Evolutionary conservation across 768 basidiomycete species (phyloP).

Genomic region (Lyophyllum decastes): DNA sequence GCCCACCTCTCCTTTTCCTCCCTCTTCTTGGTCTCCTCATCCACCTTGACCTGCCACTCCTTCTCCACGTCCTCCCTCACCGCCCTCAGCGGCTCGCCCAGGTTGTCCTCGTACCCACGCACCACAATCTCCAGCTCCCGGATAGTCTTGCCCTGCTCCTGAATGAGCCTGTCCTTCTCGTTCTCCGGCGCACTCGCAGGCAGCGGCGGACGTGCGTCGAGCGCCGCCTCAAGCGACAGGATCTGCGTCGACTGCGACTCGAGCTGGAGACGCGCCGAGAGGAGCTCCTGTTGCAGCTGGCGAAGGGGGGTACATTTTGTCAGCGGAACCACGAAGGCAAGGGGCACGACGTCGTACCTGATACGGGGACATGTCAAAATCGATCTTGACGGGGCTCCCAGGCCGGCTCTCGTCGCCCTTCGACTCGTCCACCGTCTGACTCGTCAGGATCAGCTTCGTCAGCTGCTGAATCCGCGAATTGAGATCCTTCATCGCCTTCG

Average conservation of each 20-base stretch:
- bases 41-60: slow-evolving; percentile 66
- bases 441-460: slow-evolving; percentile 84
- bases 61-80: slow-evolving; percentile 75
- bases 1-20: slow-evolving; percentile 78
- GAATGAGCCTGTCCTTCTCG: slow-evolving; percentile 74
- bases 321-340: background rate
- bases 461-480: slow-evolving; percentile 80
- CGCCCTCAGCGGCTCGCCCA: slow-evolving; percentile 64
- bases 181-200: slow-evolving; percentile 68
- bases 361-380: slow-evolving; percentile 88
- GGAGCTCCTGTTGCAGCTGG: slow-evolving; percentile 91
- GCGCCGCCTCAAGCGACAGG: slow-evolving; percentile 76
- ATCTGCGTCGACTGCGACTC: slow-evolving; percentile 85
- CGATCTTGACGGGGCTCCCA: slow-evolving; percentile 82
- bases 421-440: slow-evolving; percentile 74
- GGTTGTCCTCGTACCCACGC: slow-evolving; percentile 71
- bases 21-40: slow-evolving; percentile 55
- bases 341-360: slow-evolving; percentile 49
- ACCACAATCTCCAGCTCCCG: slow-evolving; percentile 76
- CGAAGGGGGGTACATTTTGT: background rate
- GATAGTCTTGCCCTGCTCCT: slow-evolving; percentile 74
- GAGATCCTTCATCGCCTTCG: slow-evolving; percentile 81
- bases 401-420: slow-evolving; percentile 75
- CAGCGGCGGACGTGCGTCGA: slow-evolving; percentile 69
- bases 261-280: slow-evolving; percentile 73